Base-by-base conservation (phyloP, 2,329 filamentous ascomycete genomes). In the Phialophora expanda region DNA sequence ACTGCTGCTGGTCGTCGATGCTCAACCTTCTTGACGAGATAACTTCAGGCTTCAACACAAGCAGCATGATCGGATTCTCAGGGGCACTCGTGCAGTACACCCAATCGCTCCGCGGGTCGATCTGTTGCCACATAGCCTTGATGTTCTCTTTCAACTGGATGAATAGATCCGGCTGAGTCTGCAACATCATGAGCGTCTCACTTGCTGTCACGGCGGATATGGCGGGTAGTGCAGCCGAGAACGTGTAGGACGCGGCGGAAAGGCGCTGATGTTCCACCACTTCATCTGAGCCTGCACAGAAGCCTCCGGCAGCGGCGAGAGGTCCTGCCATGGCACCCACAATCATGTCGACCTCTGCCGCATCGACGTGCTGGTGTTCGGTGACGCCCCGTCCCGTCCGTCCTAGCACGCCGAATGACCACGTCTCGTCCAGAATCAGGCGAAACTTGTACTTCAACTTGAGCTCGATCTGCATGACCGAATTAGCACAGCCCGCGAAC, bases 361-460 rank as follows among this genome's bases (percentile, higher is more conserved):
- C 89, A 76, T 98, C 95, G 20, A 99, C 94, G 73, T 98, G 97
- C 76, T 98, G 95, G 5, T 94, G 92, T 81, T 99, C 96, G 0
- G 95, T 98, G 46, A 98, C 84, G 66, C 95, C 95, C 60, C 93
- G 89, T 22, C 95, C 96, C 28, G 92, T 97, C 68, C 93, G 87
- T 56, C 95, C 95, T 4, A 99, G 86, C 20, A 98, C 91, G 66
- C 94, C 96, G 76, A 98, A 99, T 0, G 93, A 97, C 90, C 92
- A 96, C 1, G 93, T 97, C 82, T 99, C 95, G 77, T 99, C 95
- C 44, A 99, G 88, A 71, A 98, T 96, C 64, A 99, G 87, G 73
- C 95, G 92, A 83, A 98, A 99, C 81, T 97, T 99, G 86, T 98
- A 97, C 77, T 90, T 91, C 72, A 93, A 88, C 80, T 97, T 97